Conservation (phyloP, 371 early-diverging fungal species). For the Mortierella sp. region DNA sequence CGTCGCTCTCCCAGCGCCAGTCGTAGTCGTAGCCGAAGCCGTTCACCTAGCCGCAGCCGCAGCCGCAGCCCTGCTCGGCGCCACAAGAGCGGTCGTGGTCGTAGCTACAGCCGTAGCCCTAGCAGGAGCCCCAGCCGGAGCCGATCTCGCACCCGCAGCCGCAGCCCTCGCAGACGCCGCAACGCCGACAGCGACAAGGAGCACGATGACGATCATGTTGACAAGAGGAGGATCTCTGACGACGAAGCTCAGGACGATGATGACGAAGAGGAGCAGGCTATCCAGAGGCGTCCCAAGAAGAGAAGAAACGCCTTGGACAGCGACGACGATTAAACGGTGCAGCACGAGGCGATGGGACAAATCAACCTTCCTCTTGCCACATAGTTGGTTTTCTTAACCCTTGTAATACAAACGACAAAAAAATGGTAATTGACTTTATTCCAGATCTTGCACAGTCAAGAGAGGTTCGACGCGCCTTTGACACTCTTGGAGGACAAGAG, state of each 20-base stretch:
- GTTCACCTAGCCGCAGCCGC: slow-evolving; percentile 37
- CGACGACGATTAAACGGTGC: slow-evolving; percentile 44
- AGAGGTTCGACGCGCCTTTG: slow-evolving; percentile 21
- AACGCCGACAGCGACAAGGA: slow-evolving; percentile 18
- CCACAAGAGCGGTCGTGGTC: slow-evolving; percentile 16
- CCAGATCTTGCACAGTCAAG: not conserved
- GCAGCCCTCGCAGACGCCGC: slow-evolving; percentile 37
- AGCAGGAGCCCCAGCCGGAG: slow-evolving; percentile 39
- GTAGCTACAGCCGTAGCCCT: slow-evolving; percentile 39
- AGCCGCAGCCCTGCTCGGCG: slow-evolving; percentile 28
- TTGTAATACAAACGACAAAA: not conserved
- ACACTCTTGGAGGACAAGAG: slow-evolving; percentile 21
- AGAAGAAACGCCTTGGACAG: slow-evolving; percentile 55
- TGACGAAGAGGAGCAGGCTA: slow-evolving; percentile 51
- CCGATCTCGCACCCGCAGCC: slow-evolving; percentile 38
- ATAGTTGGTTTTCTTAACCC: not conserved
- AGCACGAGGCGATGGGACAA: not conserved
- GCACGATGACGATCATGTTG: slow-evolving; percentile 23
- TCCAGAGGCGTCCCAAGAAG: slow-evolving; percentile 56
- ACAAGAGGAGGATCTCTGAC: slow-evolving; percentile 18
- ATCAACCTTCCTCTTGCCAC: not conserved
- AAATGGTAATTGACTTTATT: not conserved
- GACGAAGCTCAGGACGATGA: slow-evolving; percentile 40
- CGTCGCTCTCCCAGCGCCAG: slow-evolving; percentile 23
- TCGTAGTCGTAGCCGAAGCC: slow-evolving; percentile 33